Evolutionary conservation across 2,329 filamentous ascomycete genomes (phyloP).

Genomic region (Aspergillus persii): DNA sequence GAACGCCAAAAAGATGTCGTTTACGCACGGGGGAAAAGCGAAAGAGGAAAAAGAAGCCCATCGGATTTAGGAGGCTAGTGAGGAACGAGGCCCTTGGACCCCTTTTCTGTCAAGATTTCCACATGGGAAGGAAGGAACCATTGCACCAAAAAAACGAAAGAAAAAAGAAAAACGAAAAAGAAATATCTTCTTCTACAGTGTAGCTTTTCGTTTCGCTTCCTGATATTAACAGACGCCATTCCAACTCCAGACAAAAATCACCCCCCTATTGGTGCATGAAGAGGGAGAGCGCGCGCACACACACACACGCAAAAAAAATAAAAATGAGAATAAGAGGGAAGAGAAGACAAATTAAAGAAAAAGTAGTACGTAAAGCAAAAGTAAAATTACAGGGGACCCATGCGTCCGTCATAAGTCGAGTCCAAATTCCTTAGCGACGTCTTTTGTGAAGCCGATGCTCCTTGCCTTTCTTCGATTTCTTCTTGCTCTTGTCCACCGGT

Average conservation of each 20-base stretch:
- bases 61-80: background rate
- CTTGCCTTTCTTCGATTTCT: slow-evolving; percentile 47
- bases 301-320: background rate
- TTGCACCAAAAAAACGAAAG: background rate
- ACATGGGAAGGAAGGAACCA: background rate
- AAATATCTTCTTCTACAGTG: background rate
- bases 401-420: background rate
- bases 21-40: no score
- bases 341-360: background rate
- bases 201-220: background rate
- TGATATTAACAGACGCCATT: slow-evolving; percentile 7
- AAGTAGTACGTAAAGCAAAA: background rate
- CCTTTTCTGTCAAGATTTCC: background rate
- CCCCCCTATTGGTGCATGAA: background rate
- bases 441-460: slow-evolving; percentile 45
- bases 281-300: background rate
- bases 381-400: slow-evolving; percentile 9
- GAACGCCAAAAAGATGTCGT: no score
- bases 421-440: slow-evolving; percentile 26
- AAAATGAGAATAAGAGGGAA: background rate
- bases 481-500: slow-evolving; percentile 48
- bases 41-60: background rate
- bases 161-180: background rate
- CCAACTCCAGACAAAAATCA: background rate
- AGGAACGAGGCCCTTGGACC: background rate